A percentile compares a stretch with the other conserved stretches of the same genome.
These are phyloP conservation scores for Leishmania tropica DNA, from an alignment of 208 protist species.

Conservation along the genomic window DNA sequence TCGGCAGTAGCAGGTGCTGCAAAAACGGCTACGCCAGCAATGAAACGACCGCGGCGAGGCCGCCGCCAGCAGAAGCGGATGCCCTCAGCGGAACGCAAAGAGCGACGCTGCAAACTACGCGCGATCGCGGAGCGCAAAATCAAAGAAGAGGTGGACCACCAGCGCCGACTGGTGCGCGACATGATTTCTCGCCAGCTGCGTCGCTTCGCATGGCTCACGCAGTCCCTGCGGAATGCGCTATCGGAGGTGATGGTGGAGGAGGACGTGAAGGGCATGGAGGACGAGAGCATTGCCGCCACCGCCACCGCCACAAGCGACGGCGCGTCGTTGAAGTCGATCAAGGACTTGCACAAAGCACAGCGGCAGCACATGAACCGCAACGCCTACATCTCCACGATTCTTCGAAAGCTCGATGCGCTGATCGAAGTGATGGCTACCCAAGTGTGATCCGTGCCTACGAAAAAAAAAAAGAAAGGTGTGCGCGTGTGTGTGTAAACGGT, in stretches of 20 bases:
- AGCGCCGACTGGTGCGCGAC: conserved; percentile 53
- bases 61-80: neutral
- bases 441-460: neutral
- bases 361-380: conserved; percentile 24
- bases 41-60: neutral
- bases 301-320: conserved; percentile 1
- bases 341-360: conserved; percentile 26
- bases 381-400: conserved; percentile 19
- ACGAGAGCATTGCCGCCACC: neutral
- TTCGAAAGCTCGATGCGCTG: conserved; percentile 24
- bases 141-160: conserved; percentile 24
- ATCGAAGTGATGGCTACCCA: conserved; percentile 28
- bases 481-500: neutral
- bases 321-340: conserved; percentile 7
- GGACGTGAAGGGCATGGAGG: conserved; percentile 9
- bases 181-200: conserved; percentile 40
- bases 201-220: conserved; percentile 37
- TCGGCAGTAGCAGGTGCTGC: neutral
- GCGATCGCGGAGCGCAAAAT: conserved; percentile 32
- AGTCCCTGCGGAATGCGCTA: conserved; percentile 43
- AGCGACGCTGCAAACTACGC: conserved; percentile 27
- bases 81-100: conserved; percentile 17
- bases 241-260: conserved; percentile 29
- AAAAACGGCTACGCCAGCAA: conserved; percentile 1
- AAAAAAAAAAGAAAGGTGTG: neutral